Base-by-base conservation (phyloP, 768 basidiomycete genomes). In the Clavaria fumosa region DNA sequence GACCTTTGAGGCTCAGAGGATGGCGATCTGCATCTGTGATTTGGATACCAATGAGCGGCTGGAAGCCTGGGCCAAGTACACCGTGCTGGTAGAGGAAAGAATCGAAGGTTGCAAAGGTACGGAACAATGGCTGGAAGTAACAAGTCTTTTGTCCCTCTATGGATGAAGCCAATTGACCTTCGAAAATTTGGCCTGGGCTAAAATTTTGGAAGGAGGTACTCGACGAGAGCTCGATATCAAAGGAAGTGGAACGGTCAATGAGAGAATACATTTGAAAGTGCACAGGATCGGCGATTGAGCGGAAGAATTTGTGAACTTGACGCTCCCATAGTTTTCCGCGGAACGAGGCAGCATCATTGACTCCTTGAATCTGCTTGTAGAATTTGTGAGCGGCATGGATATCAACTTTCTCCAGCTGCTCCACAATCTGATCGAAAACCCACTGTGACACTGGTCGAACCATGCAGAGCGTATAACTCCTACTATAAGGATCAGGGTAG, bases 101-200 rank as follows among this genome's bases (percentile, higher is more conserved):
- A 43, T 38, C 37, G 18, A 43, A 38, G 42, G 42, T 9, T 42
- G 37, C 7, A 42, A 37, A 37, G 35, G 6, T 19, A 19, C 18
- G 35, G 30, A n/a, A 30, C 23, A 17, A 23, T 23, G 37, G 42
- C 42, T 15, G 12, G 37, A 43, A 31, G 37, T 43, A 39, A 15
- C 36, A 43, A n/a, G n/a, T n/a, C n/a, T n/a, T n/a, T n/a, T n/a
- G n/a, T n/a, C n/a, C n/a, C n/a, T n/a, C n/a, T n/a, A n/a, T n/a
- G n/a, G n/a, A n/a, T n/a, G n/a, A n/a, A n/a, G n/a, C n/a, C n/a
- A n/a, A n/a, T n/a, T n/a, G n/a, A n/a, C n/a, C n/a, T n/a, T n/a
- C n/a, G n/a, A 38, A 34, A 7, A 19, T 23, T 18, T 27, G 37
- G 7, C 11, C 22, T 15, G 7, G 10, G 20, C 27, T 10, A 9